phyloP scores from a whole-genome alignment of 805 yeast genomes.

The Candida saitoana region DNA sequence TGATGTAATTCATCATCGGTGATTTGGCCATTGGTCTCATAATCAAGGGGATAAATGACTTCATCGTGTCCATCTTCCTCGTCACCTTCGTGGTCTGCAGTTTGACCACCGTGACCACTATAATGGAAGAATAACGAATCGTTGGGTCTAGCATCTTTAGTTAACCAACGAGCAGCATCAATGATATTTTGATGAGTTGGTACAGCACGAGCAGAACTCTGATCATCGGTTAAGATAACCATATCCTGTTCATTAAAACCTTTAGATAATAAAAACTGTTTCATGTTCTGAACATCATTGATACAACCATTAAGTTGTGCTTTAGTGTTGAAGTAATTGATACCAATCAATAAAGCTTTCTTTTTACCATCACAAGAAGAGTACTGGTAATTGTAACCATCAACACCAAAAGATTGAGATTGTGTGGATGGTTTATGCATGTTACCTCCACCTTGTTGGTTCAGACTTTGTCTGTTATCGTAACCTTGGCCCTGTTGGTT shows the following conservation, averaged over 20 bases:
- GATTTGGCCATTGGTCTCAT: conserved; percentile 60
- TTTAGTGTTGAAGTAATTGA: conserved; percentile 65
- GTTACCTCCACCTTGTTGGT: conserved; percentile 8
- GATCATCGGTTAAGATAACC: conserved; percentile 59
- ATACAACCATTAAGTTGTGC: conserved; percentile 73
- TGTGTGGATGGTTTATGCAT: conserved; percentile 9
- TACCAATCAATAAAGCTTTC: conserved; percentile 75
- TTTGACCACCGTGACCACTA: conserved; percentile 84
- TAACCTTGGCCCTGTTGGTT: conserved; percentile 5
- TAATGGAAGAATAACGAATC: conserved; percentile 79
- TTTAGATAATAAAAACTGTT: conserved; percentile 33
- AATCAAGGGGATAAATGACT: conserved; percentile 71
- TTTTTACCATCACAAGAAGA: conserved; percentile 68
- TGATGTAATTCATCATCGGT: conserved; percentile 74
- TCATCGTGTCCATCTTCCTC: conserved; percentile 74
- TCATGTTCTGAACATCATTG: conserved; percentile 64
- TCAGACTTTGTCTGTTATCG: conserved; percentile 6
- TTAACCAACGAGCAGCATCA: conserved; percentile 81
- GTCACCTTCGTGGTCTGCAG: conserved; percentile 65
- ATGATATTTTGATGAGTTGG: conserved; percentile 72
- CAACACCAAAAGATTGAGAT: conserved; percentile 15
- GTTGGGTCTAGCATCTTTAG: conserved; percentile 65
- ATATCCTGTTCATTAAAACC: conserved; percentile 55
- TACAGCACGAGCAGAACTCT: conserved; percentile 40
- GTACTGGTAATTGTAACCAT: conserved; percentile 46